Percentiles rank a stretch among this genome's conserved stretches.
Conservation (phyloP, 371 early-diverging fungal genomes). For the Mortierella polycephala region DNA sequence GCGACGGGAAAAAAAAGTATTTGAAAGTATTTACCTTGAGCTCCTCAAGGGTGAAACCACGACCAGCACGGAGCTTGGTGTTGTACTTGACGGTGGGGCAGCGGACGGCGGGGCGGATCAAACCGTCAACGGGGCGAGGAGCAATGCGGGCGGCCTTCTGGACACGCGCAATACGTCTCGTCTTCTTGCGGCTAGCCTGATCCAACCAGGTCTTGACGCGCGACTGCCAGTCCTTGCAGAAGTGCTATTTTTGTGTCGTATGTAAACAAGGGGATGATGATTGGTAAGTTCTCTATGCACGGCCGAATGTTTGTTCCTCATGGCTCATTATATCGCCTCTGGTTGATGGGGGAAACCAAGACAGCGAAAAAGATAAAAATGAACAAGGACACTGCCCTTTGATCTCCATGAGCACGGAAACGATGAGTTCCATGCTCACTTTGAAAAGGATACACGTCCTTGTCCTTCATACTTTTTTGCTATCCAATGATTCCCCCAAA, state of each 20-base stretch:
- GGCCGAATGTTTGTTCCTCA: not conserved
- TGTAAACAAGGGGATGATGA: not conserved
- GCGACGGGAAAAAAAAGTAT: not conserved
- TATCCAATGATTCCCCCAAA: too few species aligned
- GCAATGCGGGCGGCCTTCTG: constrained; percentile 97
- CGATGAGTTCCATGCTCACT: too few species aligned
- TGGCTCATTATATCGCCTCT: too few species aligned
- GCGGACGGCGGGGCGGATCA: constrained; percentile 97
- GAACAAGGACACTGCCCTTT: too few species aligned
- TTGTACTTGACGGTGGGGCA: constrained; percentile 99
- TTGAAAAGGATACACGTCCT: too few species aligned
- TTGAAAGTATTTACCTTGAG: constrained; percentile 77
- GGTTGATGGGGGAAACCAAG: too few species aligned
- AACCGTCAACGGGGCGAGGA: constrained; percentile 98
- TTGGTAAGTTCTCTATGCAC: not conserved
- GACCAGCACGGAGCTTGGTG: constrained; percentile 97
- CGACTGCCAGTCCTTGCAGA: constrained; percentile 99
- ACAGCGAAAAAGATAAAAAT: too few species aligned
- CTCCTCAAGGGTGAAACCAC: constrained; percentile 99
- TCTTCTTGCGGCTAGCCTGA: constrained; percentile 97
- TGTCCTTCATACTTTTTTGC: too few species aligned
- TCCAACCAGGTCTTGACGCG: constrained; percentile 99
- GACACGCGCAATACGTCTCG: constrained; percentile 88
- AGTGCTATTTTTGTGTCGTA: constrained; percentile 68
- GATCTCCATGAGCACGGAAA: too few species aligned